Base-by-base conservation (phyloP, 1,284 basidiomycete genomes). In the Xanthoconium separans region DNA sequence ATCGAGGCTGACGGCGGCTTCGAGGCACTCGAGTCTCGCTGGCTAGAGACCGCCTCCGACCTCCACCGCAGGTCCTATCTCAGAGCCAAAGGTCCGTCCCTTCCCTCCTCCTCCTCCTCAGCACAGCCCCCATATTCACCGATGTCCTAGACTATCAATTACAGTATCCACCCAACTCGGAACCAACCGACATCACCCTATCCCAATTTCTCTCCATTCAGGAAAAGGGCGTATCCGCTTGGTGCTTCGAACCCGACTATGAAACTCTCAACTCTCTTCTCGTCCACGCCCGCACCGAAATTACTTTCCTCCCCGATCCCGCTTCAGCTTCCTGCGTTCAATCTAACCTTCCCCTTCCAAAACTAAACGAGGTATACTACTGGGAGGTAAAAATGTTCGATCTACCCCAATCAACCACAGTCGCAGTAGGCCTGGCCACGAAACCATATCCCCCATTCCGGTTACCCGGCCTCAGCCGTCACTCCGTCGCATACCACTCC, bases 301-400 rank as follows among this genome's bases (percentile, higher is more conserved):
- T 98, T 65, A 96, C 93, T 2, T 98, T 98, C 74, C 85, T 98
- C 53, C 88, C 94, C 29, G 95, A 98, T 71, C 95, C 95, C 9
- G 88, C 91, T 18, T 93, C 92, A 18, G 91, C 92, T 2, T 94
- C 94, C 22, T 92, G 84, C 54, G 95, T 98, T 6, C 93, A 97
- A 75, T 95, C 93, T 48, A 98, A 98, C 70, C 79, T 98, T 8
- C 95, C 95, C 0, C 75, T 98, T 6, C 95, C 95, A 13, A 96
- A 96, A 69, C 78, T 97, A 50, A 98, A 98, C 73, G 95, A 98
- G 70, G 93, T 96, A 13, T 98, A 98, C 71, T 98, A 98, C 70
- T 98, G 92, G 90, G 95, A 98, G 70, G 90, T 94, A 58, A 98
- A 98, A 76, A 91, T 97, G 87, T 98, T 94, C 69, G 95, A 98